Evolutionary conservation across 192 early-diverging fungal species (phyloP), one percentile per base, ranked within the genome.

Genomic region (Coemansia sp.): DNA sequence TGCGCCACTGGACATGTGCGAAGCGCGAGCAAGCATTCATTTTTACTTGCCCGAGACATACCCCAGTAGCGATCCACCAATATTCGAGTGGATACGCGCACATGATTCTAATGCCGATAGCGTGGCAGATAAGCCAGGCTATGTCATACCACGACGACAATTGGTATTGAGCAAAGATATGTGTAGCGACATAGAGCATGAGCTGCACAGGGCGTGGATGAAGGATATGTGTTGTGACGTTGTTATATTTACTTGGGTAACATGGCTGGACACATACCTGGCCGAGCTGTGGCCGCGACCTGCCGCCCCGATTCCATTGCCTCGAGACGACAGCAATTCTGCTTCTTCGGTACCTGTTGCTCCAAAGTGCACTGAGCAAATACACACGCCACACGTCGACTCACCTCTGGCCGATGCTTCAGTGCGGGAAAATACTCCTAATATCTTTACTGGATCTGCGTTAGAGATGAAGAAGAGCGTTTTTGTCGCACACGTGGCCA

Each of bases 401-500:
- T 32, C 19, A 11, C n/a, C 9, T 19, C 34, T 37, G 4, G 37
- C 59, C 8, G 59, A 39, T 39, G 19, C 5, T 21, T 61, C 36
- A 19, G 34, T 10, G 19, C 59, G 37, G 34, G 59, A 34, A 23
- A 9, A 2, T 10, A 2, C 36, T 23, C 59, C 90, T 7, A 62
- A 77, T 1, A 89, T 90, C n/a, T 78, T 74, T 38, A 80, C 88
- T 0, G 83, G 87, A 3, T 72, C 73, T 9, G 85, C 89, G 6
- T 69, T 93, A 7, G 84, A 91, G 11, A 91, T 95, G 73, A 89
- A 92, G 27, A 94, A 94, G 77, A 91, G 89, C 21, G 80, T 91
- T 1, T 97, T 97, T 89, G 84, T 97, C 3, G 93, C 90, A 5
- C 95, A 95, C 68, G 82, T 90, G 41, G 91, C 92, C 0, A 64